Evolutionary conservation across 176 grass and related monocot species (phyloP), one percentile per base, ranked within the genome.

Genomic region (Tillandsia leiboldiana): DNA sequence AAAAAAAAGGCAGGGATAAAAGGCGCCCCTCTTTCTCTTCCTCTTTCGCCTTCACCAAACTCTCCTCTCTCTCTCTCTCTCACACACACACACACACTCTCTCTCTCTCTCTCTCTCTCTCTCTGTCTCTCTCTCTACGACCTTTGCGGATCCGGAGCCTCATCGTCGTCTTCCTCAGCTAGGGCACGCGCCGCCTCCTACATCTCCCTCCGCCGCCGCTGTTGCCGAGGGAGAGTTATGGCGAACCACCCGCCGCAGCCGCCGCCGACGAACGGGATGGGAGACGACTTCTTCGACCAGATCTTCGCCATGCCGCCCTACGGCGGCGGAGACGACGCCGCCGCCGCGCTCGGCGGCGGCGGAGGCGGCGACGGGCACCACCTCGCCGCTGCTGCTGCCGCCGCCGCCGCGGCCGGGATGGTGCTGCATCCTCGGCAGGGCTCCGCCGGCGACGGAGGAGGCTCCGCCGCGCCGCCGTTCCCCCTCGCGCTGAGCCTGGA

Each of bases 221-320:
- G 54, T 56, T 47, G 69, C 51, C 75, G 18, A 63, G 72, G 53
- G 76, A 26, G 66, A 15, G 73, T 48, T 84, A 96, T 96, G 91
- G 87, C 87, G n/a, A 89, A 84, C 65, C 86, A 81, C 26, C 77
- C 42, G 48, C 68, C 78, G 61, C 24, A 24, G 24, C 79, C 78
- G 78, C 72, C 77, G 2, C 74, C 48, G 54, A 6, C 84, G 51
- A 90, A 99, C 33, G 75, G 66, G 33, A 77, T 77, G 27, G 53
- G 33, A 6, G 95, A 99, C 10, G 95, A 99, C 63, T 94, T 99
- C 77, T 71, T 99, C 65, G 90, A 99, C 66, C 90, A 99, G 80
- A 86, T 99, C 83, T 85, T 99, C 70, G 86, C 90, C 28, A 75
- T 87, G 15, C 73, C 78, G 9, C 79, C 76, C 22, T 75, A 59